Base-by-base conservation (phyloP, 2,329 filamentous ascomycete species). In the Hortaea sp. region DNA sequence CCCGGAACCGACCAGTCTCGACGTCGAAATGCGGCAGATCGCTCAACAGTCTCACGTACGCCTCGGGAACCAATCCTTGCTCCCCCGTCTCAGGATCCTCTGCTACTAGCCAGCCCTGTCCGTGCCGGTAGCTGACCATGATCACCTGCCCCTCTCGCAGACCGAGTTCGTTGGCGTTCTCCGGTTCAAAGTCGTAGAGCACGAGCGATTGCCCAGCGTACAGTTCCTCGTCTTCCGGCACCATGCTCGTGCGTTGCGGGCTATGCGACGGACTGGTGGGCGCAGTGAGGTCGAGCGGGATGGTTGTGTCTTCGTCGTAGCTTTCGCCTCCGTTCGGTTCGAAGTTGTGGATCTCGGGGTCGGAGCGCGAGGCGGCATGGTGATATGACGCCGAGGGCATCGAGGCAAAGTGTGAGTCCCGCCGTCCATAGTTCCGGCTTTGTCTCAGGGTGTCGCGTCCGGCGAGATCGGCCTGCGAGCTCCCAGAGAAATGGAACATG, bases 151-250 rank as follows among this genome's bases (percentile, higher is more conserved):
- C 92, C 67, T 98, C 92, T 0, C 87, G 82, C 41, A 98, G 71
- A 4, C 88, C 88, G 47, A 98, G 71, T 66, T 98, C 92, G 62
- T 97, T 98, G 64, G 95, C 88, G 63, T 97, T 95, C 66, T 97
- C 90, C 30, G 89, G 79, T 57, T 82, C 82, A 67, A 98, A 98
- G 63, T 95, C 89, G 63, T 95, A 98, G 20, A 98, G 73, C 5
- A 92, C 92, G 29, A 98, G 87, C 7, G 88, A 89, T 63, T 94
- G 95, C 42, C 92, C 92, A 61, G 95, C 89, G 79, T 95, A 95
- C 65, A 97, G 88, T 68, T 97, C 90, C 64, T 97, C 92, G 42
- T 65, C 62, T 37, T 92, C 88, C 4, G 80, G 85, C 79, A 62
- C 56, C 43, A 62, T 55, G 42, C 53, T 57, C 31, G 55, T 53